Evolutionary conservation across 1,284 basidiomycete species (phyloP), one percentile per base, ranked within the genome.

Genomic region (Neolentinus lepideus): DNA sequence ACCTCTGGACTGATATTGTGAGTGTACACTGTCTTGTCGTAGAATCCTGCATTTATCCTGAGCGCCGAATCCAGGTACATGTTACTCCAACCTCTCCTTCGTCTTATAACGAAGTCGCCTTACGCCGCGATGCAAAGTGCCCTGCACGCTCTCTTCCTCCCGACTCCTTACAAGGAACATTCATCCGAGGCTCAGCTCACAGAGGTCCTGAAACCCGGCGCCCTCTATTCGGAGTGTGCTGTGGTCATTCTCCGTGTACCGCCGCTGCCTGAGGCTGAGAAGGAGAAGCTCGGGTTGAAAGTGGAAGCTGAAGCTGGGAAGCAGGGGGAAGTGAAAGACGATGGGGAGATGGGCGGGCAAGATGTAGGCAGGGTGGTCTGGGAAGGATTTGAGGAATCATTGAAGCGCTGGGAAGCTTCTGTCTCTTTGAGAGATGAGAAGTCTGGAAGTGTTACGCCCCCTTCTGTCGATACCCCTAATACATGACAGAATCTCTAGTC

Each of bases 211-310:
- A 84, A 85, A 66, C 85, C 87, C 1, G 88, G 88, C 0, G 79
- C 84, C n/a, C 67, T 90, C 25, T 90, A 90, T 61, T 75, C 83
- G 12, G 86, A 90, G 62, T 89, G 86, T 60, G 80, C 82, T 0
- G 77, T 84, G 2, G 83, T 85, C 1, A 69, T 66, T 29, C 58
- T 88, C 11, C 68, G 65, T 16, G 70, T 85, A 31, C 75, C 75
- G 12, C 59, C 51, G 48, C 66, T 33, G 61, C 73, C 38, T 1
- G 48, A 53, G 25, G 31, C 59, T 51, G 29, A 62, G 59, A 58
- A 51, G 60, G 64, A 61, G 58, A 61, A 54, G 53, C 62, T 63
- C 45, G 62, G 56, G 31, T 66, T 67, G 55, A 62, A 71, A 48
- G 66, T 67, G 55, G 61, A 71, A 48, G 66, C 46, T 4, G 46